Conservation (phyloP, 768 basidiomycete genomes). For the Aureoboletus auriporus region DNA sequence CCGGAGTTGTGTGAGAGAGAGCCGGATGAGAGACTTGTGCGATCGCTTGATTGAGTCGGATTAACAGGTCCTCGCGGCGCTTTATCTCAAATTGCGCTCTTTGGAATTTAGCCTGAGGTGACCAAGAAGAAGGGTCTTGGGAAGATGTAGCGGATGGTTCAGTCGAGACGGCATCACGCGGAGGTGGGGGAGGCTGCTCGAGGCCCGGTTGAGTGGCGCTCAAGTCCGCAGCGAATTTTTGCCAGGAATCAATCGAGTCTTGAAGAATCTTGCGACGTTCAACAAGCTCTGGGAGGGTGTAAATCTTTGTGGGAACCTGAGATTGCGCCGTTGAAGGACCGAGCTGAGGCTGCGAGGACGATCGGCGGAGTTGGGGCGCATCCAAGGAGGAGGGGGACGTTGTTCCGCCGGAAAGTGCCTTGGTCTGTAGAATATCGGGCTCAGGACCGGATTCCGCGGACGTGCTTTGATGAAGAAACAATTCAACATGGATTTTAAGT, state of each 20-base stretch:
- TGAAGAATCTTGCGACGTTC: constrained; percentile 22
- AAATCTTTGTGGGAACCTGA: constrained; percentile 18
- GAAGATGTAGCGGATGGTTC: neutral
- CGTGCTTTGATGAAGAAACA: constrained; percentile 10
- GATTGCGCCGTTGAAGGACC: constrained; percentile 12
- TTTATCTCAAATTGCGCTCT: constrained; percentile 28
- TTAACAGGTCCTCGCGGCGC: constrained; percentile 26
- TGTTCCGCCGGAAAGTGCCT: constrained; percentile 2
- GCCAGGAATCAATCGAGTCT: constrained; percentile 25
- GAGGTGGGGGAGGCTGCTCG: neutral
- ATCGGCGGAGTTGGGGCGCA: constrained; percentile 23
- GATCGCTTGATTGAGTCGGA: constrained; percentile 27
- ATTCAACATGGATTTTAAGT: constrained; percentile 6
- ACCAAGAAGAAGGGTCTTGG: constrained; percentile 18
- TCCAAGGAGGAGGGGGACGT: constrained; percentile 6
- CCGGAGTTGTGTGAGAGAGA: constrained; percentile 17
- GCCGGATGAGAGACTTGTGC: constrained; percentile 14
- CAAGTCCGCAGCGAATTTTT: constrained; percentile 16
- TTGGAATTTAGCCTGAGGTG: constrained; percentile 12
- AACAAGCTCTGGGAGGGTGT: constrained; percentile 24
- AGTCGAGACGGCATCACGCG: neutral
- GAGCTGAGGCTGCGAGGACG: constrained; percentile 26
- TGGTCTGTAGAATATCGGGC: neutral
- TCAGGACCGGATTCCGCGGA: constrained; percentile 1
- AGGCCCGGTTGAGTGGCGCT: constrained; percentile 12